Evolutionary conservation across 163 green algal genomes (phyloP).

Genomic region (Coccomyxa subellipsoidea): DNA sequence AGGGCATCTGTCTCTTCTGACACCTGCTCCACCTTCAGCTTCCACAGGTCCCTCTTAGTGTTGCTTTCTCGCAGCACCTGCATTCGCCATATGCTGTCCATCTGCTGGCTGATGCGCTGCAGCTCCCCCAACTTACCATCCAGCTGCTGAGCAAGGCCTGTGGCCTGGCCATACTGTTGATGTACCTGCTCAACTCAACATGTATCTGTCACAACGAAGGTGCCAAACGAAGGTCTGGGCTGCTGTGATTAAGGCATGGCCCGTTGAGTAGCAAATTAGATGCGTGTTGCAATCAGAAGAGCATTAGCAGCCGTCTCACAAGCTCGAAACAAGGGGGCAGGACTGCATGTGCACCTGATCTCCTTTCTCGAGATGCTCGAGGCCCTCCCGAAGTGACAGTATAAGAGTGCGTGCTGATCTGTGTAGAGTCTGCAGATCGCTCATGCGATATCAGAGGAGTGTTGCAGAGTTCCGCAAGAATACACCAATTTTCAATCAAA

Average conservation of each 20-base stretch:
- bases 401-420: constrained; percentile 63
- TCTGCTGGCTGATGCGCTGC: constrained; percentile 61
- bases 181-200: neutral
- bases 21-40: constrained; percentile 79
- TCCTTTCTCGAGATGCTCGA: constrained; percentile 63
- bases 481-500: too few species aligned
- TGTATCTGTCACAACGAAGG: too few species aligned
- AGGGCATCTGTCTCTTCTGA: constrained; percentile 65
- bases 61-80: constrained; percentile 56
- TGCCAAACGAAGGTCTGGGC: neutral
- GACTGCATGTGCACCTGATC: constrained; percentile 37
- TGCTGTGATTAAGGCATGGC: too few species aligned
- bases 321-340: neutral
- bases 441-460: neutral
- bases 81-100: constrained; percentile 83
- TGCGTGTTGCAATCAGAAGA: too few species aligned
- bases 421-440: constrained; percentile 38
- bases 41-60: constrained; percentile 71
- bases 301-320: too few species aligned
- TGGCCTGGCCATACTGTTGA: constrained; percentile 20
- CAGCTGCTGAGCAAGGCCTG: constrained; percentile 39
- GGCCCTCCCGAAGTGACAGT: constrained; percentile 54
- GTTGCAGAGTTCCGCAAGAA: neutral
- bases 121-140: constrained; percentile 49
- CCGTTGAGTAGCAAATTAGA: too few species aligned